These are phyloP conservation scores for Crucibulum parvulum DNA, from an alignment of 1,284 basidiomycete genomes.

Conservation along the genomic window DNA sequence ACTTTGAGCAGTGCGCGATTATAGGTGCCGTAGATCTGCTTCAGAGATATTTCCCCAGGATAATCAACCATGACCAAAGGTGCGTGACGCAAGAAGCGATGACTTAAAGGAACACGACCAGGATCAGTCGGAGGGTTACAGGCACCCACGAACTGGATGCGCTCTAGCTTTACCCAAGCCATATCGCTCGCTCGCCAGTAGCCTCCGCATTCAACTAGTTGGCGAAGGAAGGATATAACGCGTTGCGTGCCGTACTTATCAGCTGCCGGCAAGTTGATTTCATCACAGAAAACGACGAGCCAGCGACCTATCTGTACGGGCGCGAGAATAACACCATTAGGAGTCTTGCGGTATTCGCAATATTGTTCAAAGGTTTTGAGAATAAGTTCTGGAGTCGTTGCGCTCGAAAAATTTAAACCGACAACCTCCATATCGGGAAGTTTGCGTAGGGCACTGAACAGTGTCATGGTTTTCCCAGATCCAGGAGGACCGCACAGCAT, in stretches of 20 bases:
- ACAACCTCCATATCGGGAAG: constrained; percentile 99
- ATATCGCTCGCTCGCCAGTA: constrained; percentile 97
- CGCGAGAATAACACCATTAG: constrained; percentile 94
- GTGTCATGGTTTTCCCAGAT: constrained; percentile 99
- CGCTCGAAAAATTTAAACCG: constrained; percentile 99
- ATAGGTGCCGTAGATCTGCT: constrained; percentile 99
- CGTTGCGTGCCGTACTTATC: constrained; percentile 99
- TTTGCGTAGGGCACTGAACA: constrained; percentile 98
- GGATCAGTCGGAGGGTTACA: constrained; percentile 99
- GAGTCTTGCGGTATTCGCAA: constrained; percentile 98
- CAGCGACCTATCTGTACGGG: constrained; percentile 96
- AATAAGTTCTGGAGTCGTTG: constrained; percentile 97
- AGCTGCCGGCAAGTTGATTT: constrained; percentile 97
- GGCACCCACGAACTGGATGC: constrained; percentile 99
- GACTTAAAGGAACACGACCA: constrained; percentile 96
- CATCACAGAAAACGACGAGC: constrained; percentile 99
- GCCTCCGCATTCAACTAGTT: constrained; percentile 94
- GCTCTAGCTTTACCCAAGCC: constrained; percentile 97
- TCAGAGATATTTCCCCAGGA: constrained; percentile 95
- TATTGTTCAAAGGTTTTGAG: constrained; percentile 99
- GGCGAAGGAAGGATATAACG: constrained; percentile 98
- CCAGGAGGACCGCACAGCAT: constrained; percentile 99
- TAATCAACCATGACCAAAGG: constrained; percentile 99
- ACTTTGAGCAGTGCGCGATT: constrained; percentile 97
- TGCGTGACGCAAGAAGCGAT: constrained; percentile 97